These are phyloP conservation scores for Magnolia sinica DNA, from an alignment of 164 flowering plant genomes.

Conservation along the genomic window DNA sequence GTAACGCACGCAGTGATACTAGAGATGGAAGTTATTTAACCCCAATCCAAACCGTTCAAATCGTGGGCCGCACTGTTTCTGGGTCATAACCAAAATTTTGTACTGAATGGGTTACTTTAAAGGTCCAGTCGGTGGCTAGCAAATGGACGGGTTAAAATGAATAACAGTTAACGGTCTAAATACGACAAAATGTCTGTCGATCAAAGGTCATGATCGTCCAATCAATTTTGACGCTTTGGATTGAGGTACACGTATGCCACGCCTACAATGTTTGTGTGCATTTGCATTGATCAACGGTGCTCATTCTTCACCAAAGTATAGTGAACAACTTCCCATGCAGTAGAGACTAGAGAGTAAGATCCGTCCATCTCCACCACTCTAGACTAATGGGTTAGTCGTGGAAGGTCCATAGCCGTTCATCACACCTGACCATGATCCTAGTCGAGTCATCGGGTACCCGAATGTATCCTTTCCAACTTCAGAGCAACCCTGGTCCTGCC, in stretches of 20 bases:
- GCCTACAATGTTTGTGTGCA: neutral
- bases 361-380: neutral
- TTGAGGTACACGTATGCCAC: too few species aligned
- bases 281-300: neutral
- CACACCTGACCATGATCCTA: slow-evolving; percentile 10
- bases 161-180: too few species aligned
- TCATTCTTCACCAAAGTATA: neutral
- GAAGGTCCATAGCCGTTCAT: slow-evolving; percentile 12
- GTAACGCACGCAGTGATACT: neutral
- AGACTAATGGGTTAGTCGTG: neutral
- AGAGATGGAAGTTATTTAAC: neutral
- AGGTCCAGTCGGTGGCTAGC: neutral
- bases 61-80: neutral
- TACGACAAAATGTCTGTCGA: too few species aligned
- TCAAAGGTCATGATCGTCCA: too few species aligned
- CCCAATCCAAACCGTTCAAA: neutral
- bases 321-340: neutral
- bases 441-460: slow-evolving; percentile 3
- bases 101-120: neutral
- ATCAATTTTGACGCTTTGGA: too few species aligned
- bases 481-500: slow-evolving; percentile 56
- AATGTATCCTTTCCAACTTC: slow-evolving; percentile 2
- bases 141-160: neutral
- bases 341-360: neutral
- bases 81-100: neutral